phyloP scores from a whole-genome alignment of 805 yeast species.

The Ogataea corticis region DNA sequence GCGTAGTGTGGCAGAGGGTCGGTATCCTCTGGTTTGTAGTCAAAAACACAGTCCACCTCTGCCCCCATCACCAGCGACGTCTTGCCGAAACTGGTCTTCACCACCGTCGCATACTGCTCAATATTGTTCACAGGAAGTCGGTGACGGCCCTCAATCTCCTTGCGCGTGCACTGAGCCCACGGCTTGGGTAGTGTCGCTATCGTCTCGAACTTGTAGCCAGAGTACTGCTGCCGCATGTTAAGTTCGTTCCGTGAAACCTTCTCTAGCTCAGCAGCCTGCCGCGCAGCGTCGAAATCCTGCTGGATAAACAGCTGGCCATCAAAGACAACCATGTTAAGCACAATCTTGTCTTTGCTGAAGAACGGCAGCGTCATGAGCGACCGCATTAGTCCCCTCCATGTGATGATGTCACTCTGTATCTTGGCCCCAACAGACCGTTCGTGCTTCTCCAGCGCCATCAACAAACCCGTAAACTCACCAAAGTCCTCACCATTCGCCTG shows the following conservation, averaged over 20 bases:
- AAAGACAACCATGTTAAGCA: slow-evolving; percentile 62
- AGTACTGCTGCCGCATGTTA: slow-evolving; percentile 45
- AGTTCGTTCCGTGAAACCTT: slow-evolving; percentile 35
- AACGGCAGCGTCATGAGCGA: slow-evolving; percentile 69
- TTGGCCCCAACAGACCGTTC: slow-evolving; percentile 53
- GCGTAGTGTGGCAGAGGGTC: slow-evolving; percentile 72
- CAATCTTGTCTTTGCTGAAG: slow-evolving; percentile 53
- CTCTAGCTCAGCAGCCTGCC: slow-evolving; percentile 32
- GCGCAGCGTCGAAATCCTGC: slow-evolving; percentile 35
- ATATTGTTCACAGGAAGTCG: slow-evolving; percentile 63
- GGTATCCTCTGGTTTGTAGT: slow-evolving; percentile 57
- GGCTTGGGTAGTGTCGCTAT: slow-evolving; percentile 75
- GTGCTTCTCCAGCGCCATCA: slow-evolving; percentile 52
- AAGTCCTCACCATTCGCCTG: slow-evolving; percentile 52
- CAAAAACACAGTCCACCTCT: slow-evolving; percentile 90
- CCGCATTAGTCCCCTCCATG: slow-evolving; percentile 86
- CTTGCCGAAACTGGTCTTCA: slow-evolving; percentile 80
- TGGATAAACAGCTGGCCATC: slow-evolving; percentile 76
- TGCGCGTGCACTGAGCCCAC: slow-evolving; percentile 67
- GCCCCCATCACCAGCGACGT: slow-evolving; percentile 74
- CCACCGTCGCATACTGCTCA: slow-evolving; percentile 80
- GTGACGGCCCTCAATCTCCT: slow-evolving; percentile 64
- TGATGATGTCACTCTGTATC: slow-evolving; percentile 63
- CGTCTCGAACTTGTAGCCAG: slow-evolving; percentile 86
- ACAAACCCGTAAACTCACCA: slow-evolving; percentile 55